Percentiles rank a stretch among this genome's conserved stretches.
Evolutionary conservation across 2,329 filamentous ascomycete species (phyloP).

Genomic region (Stachybotrys chartarum): DNA sequence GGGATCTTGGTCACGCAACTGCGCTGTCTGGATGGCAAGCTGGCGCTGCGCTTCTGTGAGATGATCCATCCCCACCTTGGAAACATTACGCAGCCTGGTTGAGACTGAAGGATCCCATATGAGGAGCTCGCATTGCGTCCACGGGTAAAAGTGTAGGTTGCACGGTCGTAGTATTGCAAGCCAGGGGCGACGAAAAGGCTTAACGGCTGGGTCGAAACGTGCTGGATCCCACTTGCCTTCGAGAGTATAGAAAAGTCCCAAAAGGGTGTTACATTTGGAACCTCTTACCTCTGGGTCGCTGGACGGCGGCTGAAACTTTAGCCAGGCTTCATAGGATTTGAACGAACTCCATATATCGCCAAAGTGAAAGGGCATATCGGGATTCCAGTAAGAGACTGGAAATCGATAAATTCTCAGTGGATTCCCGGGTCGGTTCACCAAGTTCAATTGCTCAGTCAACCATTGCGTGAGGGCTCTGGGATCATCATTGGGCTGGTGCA

Average conservation of each 20-base stretch:
- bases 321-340: slow-evolving; percentile 7
- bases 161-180: slow-evolving; percentile 38
- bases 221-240: slow-evolving; percentile 27
- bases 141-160: slow-evolving; percentile 25
- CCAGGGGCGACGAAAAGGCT: slow-evolving; percentile 39
- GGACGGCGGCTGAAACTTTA: slow-evolving; percentile 10
- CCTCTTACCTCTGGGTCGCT: neutral
- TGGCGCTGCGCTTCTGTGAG: slow-evolving; percentile 30
- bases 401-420: slow-evolving; percentile 23
- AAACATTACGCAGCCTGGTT: slow-evolving; percentile 6
- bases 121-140: slow-evolving; percentile 36
- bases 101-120: slow-evolving; percentile 42
- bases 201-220: slow-evolving; percentile 4
- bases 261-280: neutral
- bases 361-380: slow-evolving; percentile 15
- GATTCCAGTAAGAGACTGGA: slow-evolving; percentile 32
- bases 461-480: too few species aligned
- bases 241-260: slow-evolving; percentile 44
- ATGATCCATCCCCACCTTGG: neutral
- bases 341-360: slow-evolving; percentile 15
- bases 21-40: neutral
- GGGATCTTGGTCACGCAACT: slow-evolving; percentile 15
- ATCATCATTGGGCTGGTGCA: neutral
- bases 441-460: too few species aligned
- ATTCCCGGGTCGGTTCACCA: too few species aligned